phyloP scores from a whole-genome alignment of 2,329 filamentous ascomycete genomes.

The Claviceps sp. region DNA sequence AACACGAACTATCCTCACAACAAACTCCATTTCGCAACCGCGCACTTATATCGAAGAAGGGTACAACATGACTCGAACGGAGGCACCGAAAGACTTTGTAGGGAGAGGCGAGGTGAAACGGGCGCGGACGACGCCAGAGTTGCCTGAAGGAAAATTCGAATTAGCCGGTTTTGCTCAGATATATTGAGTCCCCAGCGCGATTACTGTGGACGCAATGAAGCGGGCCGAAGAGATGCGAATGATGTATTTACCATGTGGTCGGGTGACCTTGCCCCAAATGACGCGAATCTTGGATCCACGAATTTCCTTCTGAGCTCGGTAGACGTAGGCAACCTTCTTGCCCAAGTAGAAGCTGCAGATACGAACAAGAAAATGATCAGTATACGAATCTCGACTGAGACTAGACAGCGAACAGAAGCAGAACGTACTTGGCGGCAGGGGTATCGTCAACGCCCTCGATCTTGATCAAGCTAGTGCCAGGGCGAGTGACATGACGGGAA shows the following conservation, averaged over 20 bases:
- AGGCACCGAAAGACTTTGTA: conserved; percentile 90
- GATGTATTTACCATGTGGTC: conserved; percentile 66
- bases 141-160: conserved; percentile 43
- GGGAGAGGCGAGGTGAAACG: conserved; percentile 96
- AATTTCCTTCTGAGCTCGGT: conserved; percentile 88
- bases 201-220: neutral
- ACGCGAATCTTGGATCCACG: conserved; percentile 97
- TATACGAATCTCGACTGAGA: conserved; percentile 12
- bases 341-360: conserved; percentile 73
- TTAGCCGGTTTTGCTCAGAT: neutral
- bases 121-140: conserved; percentile 94
- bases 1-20: conserved; percentile 49
- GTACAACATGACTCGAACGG: conserved; percentile 95
- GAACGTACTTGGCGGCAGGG: conserved; percentile 68
- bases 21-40: conserved; percentile 44
- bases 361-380: neutral
- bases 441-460: conserved; percentile 95
- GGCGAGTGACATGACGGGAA: conserved; percentile 81
- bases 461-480: conserved; percentile 89
- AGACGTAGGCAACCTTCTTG: conserved; percentile 98
- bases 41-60: conserved; percentile 82
- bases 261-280: conserved; percentile 98
- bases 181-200: neutral
- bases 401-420: neutral
- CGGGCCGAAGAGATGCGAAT: neutral